Evolutionary conservation across 1,284 basidiomycete species (phyloP).

Genomic region (Moesziomyces globuligerus): DNA sequence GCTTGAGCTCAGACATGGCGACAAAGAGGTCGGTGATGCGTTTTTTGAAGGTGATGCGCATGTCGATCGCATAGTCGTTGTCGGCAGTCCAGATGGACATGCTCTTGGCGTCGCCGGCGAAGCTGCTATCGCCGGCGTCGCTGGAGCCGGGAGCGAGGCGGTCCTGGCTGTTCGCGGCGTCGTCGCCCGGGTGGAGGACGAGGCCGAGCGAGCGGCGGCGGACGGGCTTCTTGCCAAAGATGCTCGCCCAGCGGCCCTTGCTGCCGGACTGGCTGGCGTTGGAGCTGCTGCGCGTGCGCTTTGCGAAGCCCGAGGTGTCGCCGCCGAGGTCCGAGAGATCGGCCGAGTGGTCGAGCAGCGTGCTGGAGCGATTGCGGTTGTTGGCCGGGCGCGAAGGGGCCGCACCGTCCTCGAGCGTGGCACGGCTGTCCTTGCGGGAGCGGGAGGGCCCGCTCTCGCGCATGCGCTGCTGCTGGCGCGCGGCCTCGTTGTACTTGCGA

Average conservation of each 20-base stretch:
- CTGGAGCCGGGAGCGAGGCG: slow-evolving; percentile 22
- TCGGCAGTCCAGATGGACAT: slow-evolving; percentile 79
- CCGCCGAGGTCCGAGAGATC: slow-evolving; percentile 20
- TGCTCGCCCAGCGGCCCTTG: slow-evolving; percentile 38
- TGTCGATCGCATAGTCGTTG: slow-evolving; percentile 86
- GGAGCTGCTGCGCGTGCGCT: slow-evolving; percentile 32
- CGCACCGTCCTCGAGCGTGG: slow-evolving; percentile 21
- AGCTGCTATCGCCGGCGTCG: slow-evolving; percentile 45
- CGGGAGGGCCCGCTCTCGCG: slow-evolving; percentile 37
- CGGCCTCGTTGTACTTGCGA: slow-evolving; percentile 47
- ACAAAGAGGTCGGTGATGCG: slow-evolving; percentile 89
- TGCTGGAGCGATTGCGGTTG: slow-evolving; percentile 37
- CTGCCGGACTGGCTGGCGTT: slow-evolving; percentile 36
- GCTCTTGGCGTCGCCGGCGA: slow-evolving; percentile 35
- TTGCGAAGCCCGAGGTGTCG: slow-evolving; percentile 26
- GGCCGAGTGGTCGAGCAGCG: slow-evolving; percentile 32
- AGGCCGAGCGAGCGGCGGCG: slow-evolving; percentile 49
- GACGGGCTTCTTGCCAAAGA: slow-evolving; percentile 48
- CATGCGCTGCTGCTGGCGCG: slow-evolving; percentile 47
- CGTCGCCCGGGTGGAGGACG: slow-evolving; percentile 21
- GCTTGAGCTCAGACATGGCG: slow-evolving; percentile 77
- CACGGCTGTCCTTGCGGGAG: slow-evolving; percentile 40
- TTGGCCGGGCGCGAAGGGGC: slow-evolving; percentile 13
- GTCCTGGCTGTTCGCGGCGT: slow-evolving; percentile 35
- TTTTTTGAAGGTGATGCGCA: slow-evolving; percentile 89